Percentiles rank a stretch among this genome's conserved stretches.
Conservation (phyloP, 176 grass and related monocot genomes). For the Rhynchospora tenuis region DNA sequence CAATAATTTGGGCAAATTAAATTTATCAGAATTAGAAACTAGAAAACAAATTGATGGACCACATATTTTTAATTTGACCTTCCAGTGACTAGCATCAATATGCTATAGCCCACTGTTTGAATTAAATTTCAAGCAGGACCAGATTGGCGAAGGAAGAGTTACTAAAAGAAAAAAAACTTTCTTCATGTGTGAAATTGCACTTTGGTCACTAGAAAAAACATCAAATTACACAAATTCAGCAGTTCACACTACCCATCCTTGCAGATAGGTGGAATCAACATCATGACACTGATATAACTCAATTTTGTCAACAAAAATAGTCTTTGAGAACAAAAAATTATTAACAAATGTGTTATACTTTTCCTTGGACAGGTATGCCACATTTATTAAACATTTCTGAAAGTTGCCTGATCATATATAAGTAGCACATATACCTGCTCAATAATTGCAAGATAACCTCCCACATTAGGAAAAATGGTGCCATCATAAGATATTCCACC, state of each 20-base stretch:
- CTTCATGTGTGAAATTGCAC: not conserved
- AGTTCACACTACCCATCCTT: not conserved
- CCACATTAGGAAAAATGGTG: conserved; percentile 53
- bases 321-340: not conserved
- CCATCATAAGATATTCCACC: conserved; percentile 69
- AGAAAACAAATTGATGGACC: not conserved
- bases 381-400: not conserved
- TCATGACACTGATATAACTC: not conserved
- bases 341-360: not conserved
- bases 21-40: not conserved
- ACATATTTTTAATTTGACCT: not conserved
- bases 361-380: no score
- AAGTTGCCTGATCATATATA: not conserved
- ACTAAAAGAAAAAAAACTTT: no score
- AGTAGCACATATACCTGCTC: conserved; percentile 49
- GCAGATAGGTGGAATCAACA: not conserved
- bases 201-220: not conserved
- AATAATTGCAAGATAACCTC: conserved; percentile 68
- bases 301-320: not conserved
- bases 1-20: not conserved
- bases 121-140: not conserved
- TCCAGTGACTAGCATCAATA: not conserved
- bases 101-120: not conserved
- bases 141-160: not conserved
- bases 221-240: not conserved